Conservation (phyloP, 441 rosid species). For the Geranium incanum region DNA sequence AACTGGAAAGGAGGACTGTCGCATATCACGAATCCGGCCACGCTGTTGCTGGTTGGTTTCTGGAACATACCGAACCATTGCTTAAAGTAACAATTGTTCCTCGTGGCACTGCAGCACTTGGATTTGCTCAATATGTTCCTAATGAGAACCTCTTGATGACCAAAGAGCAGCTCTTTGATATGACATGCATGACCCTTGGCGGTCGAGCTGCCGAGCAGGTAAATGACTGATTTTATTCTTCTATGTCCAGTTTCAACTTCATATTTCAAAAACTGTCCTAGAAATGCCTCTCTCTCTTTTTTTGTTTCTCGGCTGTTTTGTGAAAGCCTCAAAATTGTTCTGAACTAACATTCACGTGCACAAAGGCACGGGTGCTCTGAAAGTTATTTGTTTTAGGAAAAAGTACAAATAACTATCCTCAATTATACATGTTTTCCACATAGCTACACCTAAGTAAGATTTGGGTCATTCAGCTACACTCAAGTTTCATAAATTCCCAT, state of each 20-base stretch:
- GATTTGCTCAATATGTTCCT: constrained; percentile 63
- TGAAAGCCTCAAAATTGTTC: no score
- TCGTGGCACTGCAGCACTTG: constrained; percentile 58
- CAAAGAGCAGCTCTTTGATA: constrained; percentile 59
- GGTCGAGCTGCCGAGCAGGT: constrained; percentile 68
- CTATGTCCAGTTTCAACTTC: constrained; percentile 2
- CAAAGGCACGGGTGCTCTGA: no score
- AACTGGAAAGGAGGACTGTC: constrained; percentile 51
- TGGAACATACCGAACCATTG: constrained; percentile 63
- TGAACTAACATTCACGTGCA: no score
- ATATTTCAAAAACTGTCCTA: no score
- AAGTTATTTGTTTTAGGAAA: no score
- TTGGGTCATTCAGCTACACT: no score
- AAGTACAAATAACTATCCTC: no score
- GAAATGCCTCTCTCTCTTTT: no score
- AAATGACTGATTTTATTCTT: constrained; percentile 9
- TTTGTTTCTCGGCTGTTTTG: no score
- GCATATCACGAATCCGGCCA: constrained; percentile 77
- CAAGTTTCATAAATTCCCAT: no score
- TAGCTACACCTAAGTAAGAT: no score
- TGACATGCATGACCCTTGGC: constrained; percentile 65
- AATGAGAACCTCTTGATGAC: constrained; percentile 60
- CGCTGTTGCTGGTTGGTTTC: constrained; percentile 63
- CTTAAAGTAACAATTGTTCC: constrained; percentile 72
- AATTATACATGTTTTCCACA: no score